Conservation (phyloP, 23 red algal species). For the Gracilaria gracilis region DNA sequence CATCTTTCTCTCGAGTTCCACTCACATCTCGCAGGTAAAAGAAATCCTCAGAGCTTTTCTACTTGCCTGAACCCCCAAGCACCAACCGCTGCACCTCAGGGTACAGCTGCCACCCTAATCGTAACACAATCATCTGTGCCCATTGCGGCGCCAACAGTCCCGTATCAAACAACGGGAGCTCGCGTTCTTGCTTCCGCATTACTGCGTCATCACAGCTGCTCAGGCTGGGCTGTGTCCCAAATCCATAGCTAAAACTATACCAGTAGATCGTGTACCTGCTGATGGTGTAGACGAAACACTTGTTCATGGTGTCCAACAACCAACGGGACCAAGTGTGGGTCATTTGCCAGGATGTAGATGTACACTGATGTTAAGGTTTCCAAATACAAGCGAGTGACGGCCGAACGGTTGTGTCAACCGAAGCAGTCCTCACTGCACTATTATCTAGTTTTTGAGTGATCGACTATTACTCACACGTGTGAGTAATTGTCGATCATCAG, state of each 20-base stretch:
- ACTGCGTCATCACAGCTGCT: conserved; percentile 62
- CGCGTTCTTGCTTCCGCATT: conserved; percentile 73
- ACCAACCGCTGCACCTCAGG: conserved; percentile 2
- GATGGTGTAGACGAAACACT: conserved; percentile 68
- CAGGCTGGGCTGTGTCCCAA: conserved; percentile 56
- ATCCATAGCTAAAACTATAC: conserved; percentile 59
- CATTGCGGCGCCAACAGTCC: conserved; percentile 1
- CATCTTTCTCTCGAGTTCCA: too few relatives aligned
- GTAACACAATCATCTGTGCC: neutral
- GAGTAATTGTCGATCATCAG: too few relatives aligned
- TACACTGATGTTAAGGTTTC: conserved; percentile 68
- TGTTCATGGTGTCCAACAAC: conserved; percentile 11
- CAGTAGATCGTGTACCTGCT: conserved; percentile 71
- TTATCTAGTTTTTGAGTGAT: conserved; percentile 77
- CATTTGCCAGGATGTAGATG: conserved; percentile 54
- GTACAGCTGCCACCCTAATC: neutral
- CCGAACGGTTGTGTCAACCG: conserved; percentile 86
- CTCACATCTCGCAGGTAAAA: too few relatives aligned
- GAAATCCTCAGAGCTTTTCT: too few relatives aligned
- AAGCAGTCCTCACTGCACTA: conserved; percentile 95
- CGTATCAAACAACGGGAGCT: neutral
- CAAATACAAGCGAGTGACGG: conserved; percentile 74
- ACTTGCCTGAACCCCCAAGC: too few relatives aligned
- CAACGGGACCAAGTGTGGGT: neutral
- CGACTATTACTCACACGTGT: too few relatives aligned